Evolutionary conservation across 2,329 filamentous ascomycete genomes (phyloP).

Genomic region (Xylaria sp.): DNA sequence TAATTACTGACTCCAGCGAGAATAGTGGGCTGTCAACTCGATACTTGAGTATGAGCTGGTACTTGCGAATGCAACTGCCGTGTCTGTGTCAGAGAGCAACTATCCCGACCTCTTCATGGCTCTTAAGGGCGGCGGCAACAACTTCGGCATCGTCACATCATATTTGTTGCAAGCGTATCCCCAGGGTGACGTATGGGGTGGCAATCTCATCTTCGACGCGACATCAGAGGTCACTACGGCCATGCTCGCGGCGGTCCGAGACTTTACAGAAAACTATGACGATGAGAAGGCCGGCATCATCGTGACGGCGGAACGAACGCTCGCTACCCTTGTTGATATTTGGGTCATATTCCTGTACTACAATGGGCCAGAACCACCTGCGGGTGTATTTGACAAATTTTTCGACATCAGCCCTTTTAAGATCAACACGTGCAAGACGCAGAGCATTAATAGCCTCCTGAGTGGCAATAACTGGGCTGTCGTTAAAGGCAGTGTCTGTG

Average conservation of each 20-base stretch:
- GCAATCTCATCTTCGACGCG: conserved; percentile 53
- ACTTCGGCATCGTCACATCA: conserved; percentile 62
- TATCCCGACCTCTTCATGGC: conserved; percentile 63
- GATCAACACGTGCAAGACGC: conserved; percentile 58
- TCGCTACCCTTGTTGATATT: conserved; percentile 57
- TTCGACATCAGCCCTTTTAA: conserved; percentile 54
- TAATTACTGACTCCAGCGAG: no score
- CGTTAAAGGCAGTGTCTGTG: conserved; percentile 48
- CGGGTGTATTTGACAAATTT: conserved; percentile 66
- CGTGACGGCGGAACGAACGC: conserved; percentile 61
- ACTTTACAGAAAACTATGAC: conserved; percentile 67
- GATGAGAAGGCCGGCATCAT: conserved; percentile 71
- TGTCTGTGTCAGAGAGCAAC: conserved; percentile 54
- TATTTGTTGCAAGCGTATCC: conserved; percentile 57
- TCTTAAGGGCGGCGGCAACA: conserved; percentile 66
- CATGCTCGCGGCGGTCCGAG: conserved; percentile 59
- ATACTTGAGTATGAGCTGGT: conserved; percentile 63
- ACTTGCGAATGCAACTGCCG: conserved; percentile 59
- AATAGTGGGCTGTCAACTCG: conserved; percentile 62
- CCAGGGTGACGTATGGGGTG: conserved; percentile 56
- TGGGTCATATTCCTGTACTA: conserved; percentile 73
- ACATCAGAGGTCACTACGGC: conserved; percentile 45
- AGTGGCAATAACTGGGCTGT: conserved; percentile 55
- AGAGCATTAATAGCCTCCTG: conserved; percentile 59
- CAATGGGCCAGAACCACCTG: conserved; percentile 64